Evolutionary conservation across 2,329 filamentous ascomycete genomes (phyloP).

Genomic region (Pseudocercospora musae): DNA sequence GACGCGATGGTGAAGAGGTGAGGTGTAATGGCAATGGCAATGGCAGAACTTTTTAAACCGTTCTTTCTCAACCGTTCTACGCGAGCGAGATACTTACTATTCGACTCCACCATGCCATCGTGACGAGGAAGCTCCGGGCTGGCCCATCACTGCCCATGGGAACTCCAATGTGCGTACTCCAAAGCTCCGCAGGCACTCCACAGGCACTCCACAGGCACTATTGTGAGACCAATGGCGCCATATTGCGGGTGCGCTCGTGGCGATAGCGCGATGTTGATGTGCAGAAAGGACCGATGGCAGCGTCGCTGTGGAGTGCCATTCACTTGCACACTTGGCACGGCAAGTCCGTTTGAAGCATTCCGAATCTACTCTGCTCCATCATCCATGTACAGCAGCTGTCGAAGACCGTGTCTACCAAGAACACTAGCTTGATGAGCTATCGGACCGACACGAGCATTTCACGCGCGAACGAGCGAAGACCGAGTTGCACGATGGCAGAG

Average conservation of each 20-base stretch:
- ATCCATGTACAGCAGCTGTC: too few species aligned
- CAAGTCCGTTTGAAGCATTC: not conserved
- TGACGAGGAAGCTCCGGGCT: conserved; percentile 14
- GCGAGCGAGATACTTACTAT: conserved; percentile 20
- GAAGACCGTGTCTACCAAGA: not conserved
- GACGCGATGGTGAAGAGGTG: not conserved
- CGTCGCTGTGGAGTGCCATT: not conserved
- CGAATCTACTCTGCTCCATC: too few species aligned
- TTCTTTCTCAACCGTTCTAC: not conserved
- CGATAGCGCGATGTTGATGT: not conserved
- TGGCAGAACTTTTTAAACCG: not conserved
- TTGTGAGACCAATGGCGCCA: not conserved
- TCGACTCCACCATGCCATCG: conserved; percentile 17
- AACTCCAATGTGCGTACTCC: not conserved
- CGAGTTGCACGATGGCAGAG: not conserved
- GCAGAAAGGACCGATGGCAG: not conserved
- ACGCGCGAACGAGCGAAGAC: not conserved
- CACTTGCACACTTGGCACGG: not conserved
- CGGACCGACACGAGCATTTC: not conserved
- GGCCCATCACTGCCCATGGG: conserved; percentile 12
- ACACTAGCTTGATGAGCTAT: not conserved
- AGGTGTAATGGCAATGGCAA: not conserved
- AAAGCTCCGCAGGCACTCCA: not conserved
- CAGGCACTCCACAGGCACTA: not conserved
- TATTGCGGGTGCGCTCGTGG: not conserved